Base-by-base conservation (phyloP, 805 yeast species). In the Starmerella geochares region DNA sequence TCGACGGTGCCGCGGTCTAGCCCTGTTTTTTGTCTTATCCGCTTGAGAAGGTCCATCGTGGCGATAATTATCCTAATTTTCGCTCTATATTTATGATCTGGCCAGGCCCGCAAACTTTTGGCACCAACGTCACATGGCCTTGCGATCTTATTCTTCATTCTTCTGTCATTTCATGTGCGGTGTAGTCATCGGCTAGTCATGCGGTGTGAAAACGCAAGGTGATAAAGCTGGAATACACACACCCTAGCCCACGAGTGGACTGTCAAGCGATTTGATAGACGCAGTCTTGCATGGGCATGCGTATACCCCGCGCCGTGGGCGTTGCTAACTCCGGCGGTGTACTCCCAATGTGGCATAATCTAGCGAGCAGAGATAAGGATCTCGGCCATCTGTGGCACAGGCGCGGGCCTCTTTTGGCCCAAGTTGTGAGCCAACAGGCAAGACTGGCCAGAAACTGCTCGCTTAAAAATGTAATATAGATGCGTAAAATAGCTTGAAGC, bases 121-220 rank as follows among this genome's bases (percentile, higher is more conserved):
- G 42, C 14, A 13, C 8, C 20, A 19, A 19, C 29, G 42, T 38
- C 42, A 38, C 42, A 38, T 38, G 42, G 28, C 20, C 29, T 38
- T 24, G 29, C 42, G 42, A 23, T 8, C 19, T 23, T 7, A 8
- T n/a, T 19, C 19, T 24, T 13, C 4, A 25, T 6, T 16, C 25
- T 38, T 38, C 14, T 23, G 20, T 38, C 42, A 38, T 38, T n/a
- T 38, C 42, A 38, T 23, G 42, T 38, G 42, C 42, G 13, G 5
- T 36, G 39, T 36, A 20, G 25, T 36, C 39, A 36, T 36, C 20
- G 14, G 8, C 14, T 11, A 11, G 17, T 17, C 14, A 17, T 35
- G 27, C 40, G 16, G 21, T 14, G 27, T 14, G 27, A 23, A 37
- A 37, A 37, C 14, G 40, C 40, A 19, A 16, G 40, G 27, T 37